Percentiles rank a stretch among this genome's conserved stretches.
These are phyloP conservation scores for Triticum timopheevii DNA, from an alignment of 176 grass and related monocot species.

Conservation along the genomic window DNA sequence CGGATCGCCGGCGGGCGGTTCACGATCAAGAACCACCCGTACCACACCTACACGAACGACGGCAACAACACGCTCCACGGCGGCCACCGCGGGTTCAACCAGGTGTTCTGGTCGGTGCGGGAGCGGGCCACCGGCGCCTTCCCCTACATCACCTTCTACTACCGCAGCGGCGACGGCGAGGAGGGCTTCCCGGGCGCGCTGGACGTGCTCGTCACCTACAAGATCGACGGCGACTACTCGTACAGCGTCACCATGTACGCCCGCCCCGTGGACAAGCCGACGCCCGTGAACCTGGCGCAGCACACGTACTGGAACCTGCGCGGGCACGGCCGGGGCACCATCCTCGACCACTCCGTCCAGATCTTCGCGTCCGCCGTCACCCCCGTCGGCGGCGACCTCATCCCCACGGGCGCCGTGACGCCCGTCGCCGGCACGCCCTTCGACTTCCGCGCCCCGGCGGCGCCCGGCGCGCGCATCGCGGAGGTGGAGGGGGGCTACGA, in stretches of 20 bases:
- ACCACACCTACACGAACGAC: constrained; percentile 63
- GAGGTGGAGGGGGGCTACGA: constrained; percentile 58
- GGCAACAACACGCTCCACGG: constrained; percentile 83
- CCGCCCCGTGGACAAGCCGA: constrained; percentile 46
- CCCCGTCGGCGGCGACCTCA: constrained; percentile 56
- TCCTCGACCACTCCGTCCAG: constrained; percentile 60
- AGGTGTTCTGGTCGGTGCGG: constrained; percentile 71
- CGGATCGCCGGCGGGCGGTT: constrained; percentile 73
- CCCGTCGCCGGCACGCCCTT: constrained; percentile 67
- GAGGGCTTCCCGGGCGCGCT: constrained; percentile 74
- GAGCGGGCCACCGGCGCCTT: constrained; percentile 61
- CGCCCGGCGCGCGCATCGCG: constrained; percentile 35
- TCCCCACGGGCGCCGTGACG: constrained; percentile 58
- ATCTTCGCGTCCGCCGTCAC: constrained; percentile 55
- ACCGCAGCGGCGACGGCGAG: constrained; percentile 92
- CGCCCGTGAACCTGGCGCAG: constrained; percentile 80
- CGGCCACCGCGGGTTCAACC: constrained; percentile 85
- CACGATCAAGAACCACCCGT: constrained; percentile 36
- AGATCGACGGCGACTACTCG: constrained; percentile 64
- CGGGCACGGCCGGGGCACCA: constrained; percentile 47
- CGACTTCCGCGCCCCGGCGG: constrained; percentile 46
- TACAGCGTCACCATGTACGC: constrained; percentile 81
- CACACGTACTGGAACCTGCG: constrained; percentile 94
- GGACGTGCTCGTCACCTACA: constrained; percentile 85
- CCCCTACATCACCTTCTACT: constrained; percentile 86